Percentiles rank a stretch among this genome's conserved stretches.
Conservation (phyloP, 2,329 filamentous ascomycete species). For the Verticillium albo-atrum region DNA sequence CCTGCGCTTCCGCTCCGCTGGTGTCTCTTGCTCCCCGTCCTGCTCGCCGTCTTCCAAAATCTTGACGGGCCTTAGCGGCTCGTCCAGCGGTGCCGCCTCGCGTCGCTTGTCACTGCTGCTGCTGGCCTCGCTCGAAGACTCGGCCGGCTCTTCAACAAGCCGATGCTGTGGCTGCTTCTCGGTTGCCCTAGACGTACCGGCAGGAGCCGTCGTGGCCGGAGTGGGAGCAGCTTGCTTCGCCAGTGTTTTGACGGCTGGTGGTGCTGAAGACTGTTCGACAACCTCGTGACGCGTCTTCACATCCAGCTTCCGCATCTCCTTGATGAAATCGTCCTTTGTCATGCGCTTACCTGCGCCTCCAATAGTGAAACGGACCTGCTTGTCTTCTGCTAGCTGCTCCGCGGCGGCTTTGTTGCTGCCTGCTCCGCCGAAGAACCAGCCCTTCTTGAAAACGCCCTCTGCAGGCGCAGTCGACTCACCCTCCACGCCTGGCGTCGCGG, state of each 20-base stretch:
- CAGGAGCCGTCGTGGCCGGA: not conserved
- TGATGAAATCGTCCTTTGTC: conserved; percentile 76
- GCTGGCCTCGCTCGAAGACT: conserved; percentile 1
- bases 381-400: conserved; percentile 59
- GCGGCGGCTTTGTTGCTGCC: conserved; percentile 32
- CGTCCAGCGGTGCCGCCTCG: not conserved
- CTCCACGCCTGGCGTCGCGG: not conserved
- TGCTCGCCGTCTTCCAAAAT: conserved; percentile 21
- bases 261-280: conserved; percentile 45
- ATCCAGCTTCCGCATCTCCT: conserved; percentile 69
- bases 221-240: conserved; percentile 35
- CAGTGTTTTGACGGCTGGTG: conserved; percentile 42
- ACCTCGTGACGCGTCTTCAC: conserved; percentile 55
- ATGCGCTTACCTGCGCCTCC: conserved; percentile 67
- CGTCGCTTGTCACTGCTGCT: conserved; percentile 1
- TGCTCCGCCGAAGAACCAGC: conserved; percentile 49
- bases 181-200: no score
- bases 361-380: conserved; percentile 71
- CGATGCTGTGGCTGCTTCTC: not conserved
- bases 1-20: conserved; percentile 68
- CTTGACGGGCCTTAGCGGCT: conserved; percentile 3
- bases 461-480: conserved; percentile 11
- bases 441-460: conserved; percentile 29
- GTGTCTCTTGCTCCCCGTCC: conserved; percentile 55
- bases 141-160: not conserved